Percentiles rank a stretch among this genome's conserved stretches.
phyloP scores from a whole-genome alignment of 495 filamentous ascomycete genomes.

The Aspergillus nidulans region DNA sequence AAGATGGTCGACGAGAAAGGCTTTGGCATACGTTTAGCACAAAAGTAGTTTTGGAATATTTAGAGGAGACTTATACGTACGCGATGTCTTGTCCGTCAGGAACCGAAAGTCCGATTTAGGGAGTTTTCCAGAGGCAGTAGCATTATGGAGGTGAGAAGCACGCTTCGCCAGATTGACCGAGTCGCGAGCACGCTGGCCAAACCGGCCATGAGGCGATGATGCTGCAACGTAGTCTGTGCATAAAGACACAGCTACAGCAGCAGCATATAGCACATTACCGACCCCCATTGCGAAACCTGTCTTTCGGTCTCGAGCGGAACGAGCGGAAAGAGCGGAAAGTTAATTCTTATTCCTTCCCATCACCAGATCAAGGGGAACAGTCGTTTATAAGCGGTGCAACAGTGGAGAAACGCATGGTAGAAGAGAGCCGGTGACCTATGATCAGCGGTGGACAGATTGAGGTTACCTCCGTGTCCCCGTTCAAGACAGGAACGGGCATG shows the following conservation, averaged over 20 bases:
- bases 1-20: constrained; percentile 62
- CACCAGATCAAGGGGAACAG: not conserved
- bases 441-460: not conserved
- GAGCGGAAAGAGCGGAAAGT: not conserved
- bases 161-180: constrained; percentile 80
- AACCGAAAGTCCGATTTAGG: constrained; percentile 33
- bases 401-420: not conserved
- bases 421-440: not conserved
- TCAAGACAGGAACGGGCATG: not conserved
- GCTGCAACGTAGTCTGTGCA: constrained; percentile 25
- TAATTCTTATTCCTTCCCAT: too few species aligned
- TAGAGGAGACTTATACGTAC: constrained; percentile 18
- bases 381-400: not conserved
- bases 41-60: too few species aligned
- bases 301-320: too few species aligned
- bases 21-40: too few species aligned
- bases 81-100: constrained; percentile 30
- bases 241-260: constrained; percentile 24
- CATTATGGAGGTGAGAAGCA: constrained; percentile 49
- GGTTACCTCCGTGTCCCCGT: not conserved
- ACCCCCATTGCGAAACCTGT: constrained; percentile 26
- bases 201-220: constrained; percentile 28
- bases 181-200: constrained; percentile 64
- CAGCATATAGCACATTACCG: constrained; percentile 21
- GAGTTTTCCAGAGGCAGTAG: constrained; percentile 10